These are phyloP conservation scores for Leccinum olivaceopallidum DNA, from an alignment of 768 basidiomycete genomes.

Conservation along the genomic window DNA sequence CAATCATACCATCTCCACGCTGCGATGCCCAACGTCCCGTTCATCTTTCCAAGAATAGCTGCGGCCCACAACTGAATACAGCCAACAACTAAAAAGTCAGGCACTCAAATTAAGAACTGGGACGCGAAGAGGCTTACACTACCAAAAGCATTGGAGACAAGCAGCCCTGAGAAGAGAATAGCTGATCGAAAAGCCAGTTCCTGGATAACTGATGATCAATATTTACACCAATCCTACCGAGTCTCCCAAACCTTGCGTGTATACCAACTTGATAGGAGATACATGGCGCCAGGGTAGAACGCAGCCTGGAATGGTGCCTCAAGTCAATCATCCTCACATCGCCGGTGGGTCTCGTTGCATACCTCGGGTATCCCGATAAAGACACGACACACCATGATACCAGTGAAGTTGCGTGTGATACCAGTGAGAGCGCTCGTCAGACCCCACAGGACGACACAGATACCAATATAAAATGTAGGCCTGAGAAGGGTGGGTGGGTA, in stretches of 20 bases:
- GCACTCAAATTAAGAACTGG: not conserved
- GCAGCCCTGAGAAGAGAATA: conserved; percentile 55
- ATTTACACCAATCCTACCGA: not conserved
- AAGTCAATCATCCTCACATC: not conserved
- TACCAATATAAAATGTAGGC: conserved; percentile 62
- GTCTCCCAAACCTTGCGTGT: conserved; percentile 18
- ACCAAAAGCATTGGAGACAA: conserved; percentile 69
- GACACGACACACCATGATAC: conserved; percentile 57
- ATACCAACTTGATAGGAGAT: conserved; percentile 32
- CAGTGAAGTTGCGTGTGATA: conserved; percentile 54
- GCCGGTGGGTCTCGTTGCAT: not conserved
- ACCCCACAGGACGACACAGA: conserved; percentile 64
- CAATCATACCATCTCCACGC: conserved; percentile 66
- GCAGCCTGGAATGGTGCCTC: conserved; percentile 40
- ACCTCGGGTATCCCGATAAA: conserved; percentile 67
- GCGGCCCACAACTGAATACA: conserved; percentile 61
- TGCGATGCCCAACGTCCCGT: conserved; percentile 61
- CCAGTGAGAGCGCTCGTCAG: conserved; percentile 63
- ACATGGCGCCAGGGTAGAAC: conserved; percentile 60
- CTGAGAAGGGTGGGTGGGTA: conserved; percentile 29
- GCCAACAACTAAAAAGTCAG: not conserved
- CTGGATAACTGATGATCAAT: conserved; percentile 27
- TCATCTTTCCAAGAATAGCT: conserved; percentile 67
- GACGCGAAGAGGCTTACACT: conserved; percentile 40
- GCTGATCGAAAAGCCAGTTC: conserved; percentile 66